Evolutionary conservation across 495 filamentous ascomycete genomes (phyloP), one percentile per base, ranked within the genome.

Genomic region (Xylaria cubensis): DNA sequence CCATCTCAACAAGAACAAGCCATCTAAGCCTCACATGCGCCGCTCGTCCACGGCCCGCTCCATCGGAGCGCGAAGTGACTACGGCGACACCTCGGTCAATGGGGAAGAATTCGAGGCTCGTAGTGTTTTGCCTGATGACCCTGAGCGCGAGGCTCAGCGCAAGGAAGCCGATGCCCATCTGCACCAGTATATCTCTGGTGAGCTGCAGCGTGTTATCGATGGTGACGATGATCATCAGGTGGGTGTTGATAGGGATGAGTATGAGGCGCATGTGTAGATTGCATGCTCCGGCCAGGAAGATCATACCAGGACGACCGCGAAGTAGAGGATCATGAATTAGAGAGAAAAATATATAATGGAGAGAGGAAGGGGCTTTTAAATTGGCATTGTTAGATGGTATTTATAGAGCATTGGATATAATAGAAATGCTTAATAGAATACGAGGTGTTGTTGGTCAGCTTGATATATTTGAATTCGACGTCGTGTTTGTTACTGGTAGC

Each of bases 11-110:
- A 80, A 78, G 34, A 73, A 78, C 7, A 83, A 78, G 64, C 84
- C 83, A 29, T 77, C 78, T 13, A 81, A 86, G 50, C 80, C 86
- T 48, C 83, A 85, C 26, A 84, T 96, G 63, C 91, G 95, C 19
- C 91, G 94, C 34, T 94, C 93, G 3, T 96, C 93, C 0, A 97
- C 93, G 4, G 90, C 86, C 26, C 88, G 95, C 19, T 97, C 93
- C n/a, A 94, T 98, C 73, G 91, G 92, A 9, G 89, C 89, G 48
- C 89, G 94, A n/a, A 95, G 92, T 79, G 94, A 96, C 83, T 97
- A 86, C 66, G 70, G 75, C 0, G 58, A 36, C 5, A 4, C 58
- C 17, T 85, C 84, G 39, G 79, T 82, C 71, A 75, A 83, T 67
- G 80, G 75, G 64, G 72, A 83, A 21, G 73, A 82, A 0, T 76